Base-by-base conservation (phyloP, 495 filamentous ascomycete genomes). In the Aspergillus leporis region DNA sequence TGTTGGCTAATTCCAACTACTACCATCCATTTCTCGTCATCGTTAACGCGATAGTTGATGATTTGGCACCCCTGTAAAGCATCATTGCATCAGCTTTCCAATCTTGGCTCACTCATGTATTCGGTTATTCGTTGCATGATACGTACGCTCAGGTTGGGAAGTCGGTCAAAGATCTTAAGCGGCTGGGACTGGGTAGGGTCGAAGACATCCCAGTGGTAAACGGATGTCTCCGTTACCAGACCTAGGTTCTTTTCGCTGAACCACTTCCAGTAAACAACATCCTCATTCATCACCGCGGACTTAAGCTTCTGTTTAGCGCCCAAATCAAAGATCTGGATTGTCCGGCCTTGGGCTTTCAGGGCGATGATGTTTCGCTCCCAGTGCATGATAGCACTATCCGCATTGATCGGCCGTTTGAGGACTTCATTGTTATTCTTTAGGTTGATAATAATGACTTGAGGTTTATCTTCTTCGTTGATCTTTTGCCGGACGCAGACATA, bases 381-480 rank as follows among this genome's bases (percentile, higher is more conserved):
- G 84, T 99, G 94, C 94, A 99, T 97, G 70, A 99, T 97, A 60
- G 94, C 95, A 85, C 92, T 97, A 80, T 99, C 94, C 64, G 94
- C 95, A 78, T 97, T 98, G 81, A 99, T 99, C 9, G 93, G 92
- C 63, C 94, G 85, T 62, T 90, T 87, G 59, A 92, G 95, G 68
- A 96, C 83, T 75, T 92, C 90, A 83, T 96, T 96, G 76, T 84
- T 84, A 78, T 95, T 92, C 75, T 97, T 95, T 66, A 99, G 88
- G 72, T 98, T 87, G 74, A 99, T 78, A 74, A 98, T 99, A 73
- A 98, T 89, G 60, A 98, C 94, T 74, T 99, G 92, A 32, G 94
- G 90, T 51, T 86, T 85, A 50, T 90, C 84, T 49, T 87, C 83
- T 56, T 90, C 89, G 61, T 87, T 85, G 66, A 88, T 85, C 76